Percentiles rank a stretch among this genome's conserved stretches.
Conservation (phyloP, 371 early-diverging fungal species). For the Chytridium lagenaria region DNA sequence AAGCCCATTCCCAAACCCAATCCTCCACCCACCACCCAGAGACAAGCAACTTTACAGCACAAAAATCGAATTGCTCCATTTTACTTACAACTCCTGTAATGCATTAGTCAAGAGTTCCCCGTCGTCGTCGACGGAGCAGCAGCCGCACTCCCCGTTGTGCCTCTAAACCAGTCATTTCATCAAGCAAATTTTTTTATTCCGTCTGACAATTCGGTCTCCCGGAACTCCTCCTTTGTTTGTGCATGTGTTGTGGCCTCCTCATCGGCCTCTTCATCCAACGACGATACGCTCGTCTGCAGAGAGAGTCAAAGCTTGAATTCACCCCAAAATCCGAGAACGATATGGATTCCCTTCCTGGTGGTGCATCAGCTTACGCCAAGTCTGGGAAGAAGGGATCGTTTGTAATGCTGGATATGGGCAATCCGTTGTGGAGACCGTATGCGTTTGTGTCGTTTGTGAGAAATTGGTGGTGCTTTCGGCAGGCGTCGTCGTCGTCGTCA, state of each 20-base stretch:
- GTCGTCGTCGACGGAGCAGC: too few species aligned
- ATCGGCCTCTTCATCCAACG: background rate
- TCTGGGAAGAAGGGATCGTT: background rate
- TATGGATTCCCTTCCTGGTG: too few species aligned
- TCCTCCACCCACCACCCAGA: background rate
- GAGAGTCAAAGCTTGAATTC: too few species aligned
- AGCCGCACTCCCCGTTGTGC: constrained; percentile 2
- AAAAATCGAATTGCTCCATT: background rate
- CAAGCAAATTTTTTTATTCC: background rate
- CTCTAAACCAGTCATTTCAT: background rate
- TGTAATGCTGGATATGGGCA: background rate
- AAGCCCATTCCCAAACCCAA: background rate
- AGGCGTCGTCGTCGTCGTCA: background rate
- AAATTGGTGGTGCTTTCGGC: background rate
- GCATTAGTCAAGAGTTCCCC: background rate
- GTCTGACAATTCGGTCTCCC: background rate
- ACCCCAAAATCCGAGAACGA: too few species aligned
- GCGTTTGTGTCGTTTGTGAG: background rate
- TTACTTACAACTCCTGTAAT: constrained; percentile 6
- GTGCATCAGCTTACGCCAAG: too few species aligned
- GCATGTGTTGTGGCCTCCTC: background rate
- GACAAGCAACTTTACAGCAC: background rate
- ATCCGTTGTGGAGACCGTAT: background rate
- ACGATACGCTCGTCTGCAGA: too few species aligned
- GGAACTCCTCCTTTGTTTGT: background rate